Evolutionary conservation across 805 yeast genomes (phyloP), one percentile per base, ranked within the genome.

Genomic region (Myxozyma mucilagina): DNA sequence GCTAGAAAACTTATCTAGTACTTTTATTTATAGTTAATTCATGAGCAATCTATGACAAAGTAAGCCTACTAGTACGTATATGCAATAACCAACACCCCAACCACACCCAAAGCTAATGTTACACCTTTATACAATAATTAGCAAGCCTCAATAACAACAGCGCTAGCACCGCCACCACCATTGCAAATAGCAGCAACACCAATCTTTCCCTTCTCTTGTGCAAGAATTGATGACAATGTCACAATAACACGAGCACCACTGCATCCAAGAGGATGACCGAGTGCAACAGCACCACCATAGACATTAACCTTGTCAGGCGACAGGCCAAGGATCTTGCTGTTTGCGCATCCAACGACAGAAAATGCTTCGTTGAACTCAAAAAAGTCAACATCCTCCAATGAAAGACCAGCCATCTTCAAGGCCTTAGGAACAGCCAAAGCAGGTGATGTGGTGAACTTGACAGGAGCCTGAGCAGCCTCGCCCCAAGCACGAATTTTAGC

Each of bases 111-210:
- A 49, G 44, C 24, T 49, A 36, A 39, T 39, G 34, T 39, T 39
- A 51, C 38, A 42, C 36, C n/a, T 39, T 24, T 9, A 51, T 11
- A 52, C 14, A 34, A 20, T 29, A n/a, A n/a, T 44, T 59, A 59
- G 38, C 36, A 53, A n/a, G 56, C 44, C 66, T 62, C 66, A 38
- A 94, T 83, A 64, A 94, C 90, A 71, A 94, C 80, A 31, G 98
- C 87, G 59, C 96, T 87, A 53, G 97, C 98, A 74, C 99, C 99
- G 75, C 99, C 99, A 72, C 99, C 99, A 80, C 99, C 99, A 76
- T 94, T 94, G 83, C 99, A 94, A 73, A 94, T 87, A 75, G 90
- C 97, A 71, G 97, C 97, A 68, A 85, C 90, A 75, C 99, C 99
- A 69, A 86, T 76, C 79, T 87, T 90, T 69, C 93, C 96, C 58